Percentiles rank a stretch among this genome's conserved stretches.
phyloP scores from a whole-genome alignment of 805 yeast species.

The Hanseniaspora guilliermondii region DNA sequence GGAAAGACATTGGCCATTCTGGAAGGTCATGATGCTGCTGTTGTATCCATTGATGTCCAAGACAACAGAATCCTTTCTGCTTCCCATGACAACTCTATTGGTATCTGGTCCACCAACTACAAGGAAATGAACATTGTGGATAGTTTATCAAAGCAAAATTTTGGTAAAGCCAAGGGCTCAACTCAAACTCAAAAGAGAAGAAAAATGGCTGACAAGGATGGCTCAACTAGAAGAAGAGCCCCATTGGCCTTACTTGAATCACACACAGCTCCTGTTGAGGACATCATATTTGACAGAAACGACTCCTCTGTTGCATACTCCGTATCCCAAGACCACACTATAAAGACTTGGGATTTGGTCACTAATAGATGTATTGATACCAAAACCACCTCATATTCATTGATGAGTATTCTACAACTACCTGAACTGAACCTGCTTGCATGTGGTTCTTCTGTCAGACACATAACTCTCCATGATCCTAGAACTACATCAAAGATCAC shows the following conservation, averaged over 20 bases:
- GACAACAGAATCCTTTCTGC: conserved; percentile 64
- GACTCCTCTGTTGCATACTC: conserved; percentile 83
- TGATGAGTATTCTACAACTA: conserved; percentile 61
- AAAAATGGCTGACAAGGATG: conserved; percentile 63
- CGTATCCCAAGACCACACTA: conserved; percentile 88
- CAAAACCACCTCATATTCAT: conserved; percentile 71
- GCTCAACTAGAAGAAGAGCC: conserved; percentile 65
- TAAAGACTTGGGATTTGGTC: conserved; percentile 91
- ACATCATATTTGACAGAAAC: conserved; percentile 54
- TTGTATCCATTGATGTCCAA: conserved; percentile 60
- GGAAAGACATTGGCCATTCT: conserved; percentile 74
- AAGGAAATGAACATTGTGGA: conserved; percentile 68
- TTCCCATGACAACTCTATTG: conserved; percentile 65
- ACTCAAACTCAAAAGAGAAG: conserved; percentile 83
- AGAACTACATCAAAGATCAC: conserved; percentile 52
- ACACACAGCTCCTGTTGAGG: conserved; percentile 81
- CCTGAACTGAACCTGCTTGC: conserved; percentile 61
- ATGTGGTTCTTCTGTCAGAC: conserved; percentile 97
- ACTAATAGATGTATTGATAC: conserved; percentile 80
- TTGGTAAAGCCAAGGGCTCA: conserved; percentile 40
- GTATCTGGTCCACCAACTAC: conserved; percentile 77
- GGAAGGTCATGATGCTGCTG: conserved; percentile 82
- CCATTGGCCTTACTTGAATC: conserved; percentile 70
- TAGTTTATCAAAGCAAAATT: conserved; percentile 24
- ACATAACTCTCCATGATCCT: conserved; percentile 87